Percentiles rank a stretch among this genome's conserved stretches.
Evolutionary conservation across 768 basidiomycete genomes (phyloP).

Genomic region (Chalciporus sphaerocephalus): DNA sequence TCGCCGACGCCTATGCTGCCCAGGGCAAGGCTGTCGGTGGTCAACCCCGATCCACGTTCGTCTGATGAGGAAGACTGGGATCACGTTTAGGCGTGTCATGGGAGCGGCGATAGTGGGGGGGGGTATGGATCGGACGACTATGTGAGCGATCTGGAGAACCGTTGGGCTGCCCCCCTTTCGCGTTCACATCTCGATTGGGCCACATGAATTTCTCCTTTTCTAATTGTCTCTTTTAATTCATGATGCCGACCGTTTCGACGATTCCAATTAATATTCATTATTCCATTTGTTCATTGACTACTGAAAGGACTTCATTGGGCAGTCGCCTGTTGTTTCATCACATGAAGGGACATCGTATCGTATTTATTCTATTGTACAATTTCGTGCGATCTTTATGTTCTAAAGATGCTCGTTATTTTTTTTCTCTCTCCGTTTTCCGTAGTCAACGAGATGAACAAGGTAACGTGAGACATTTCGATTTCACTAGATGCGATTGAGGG

Average conservation of each 20-base stretch:
- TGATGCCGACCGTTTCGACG: too few species aligned
- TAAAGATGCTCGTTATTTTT: too few species aligned
- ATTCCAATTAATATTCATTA: background rate
- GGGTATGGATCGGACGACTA: constrained; percentile 45
- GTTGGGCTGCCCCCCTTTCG: background rate
- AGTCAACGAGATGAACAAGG: too few species aligned
- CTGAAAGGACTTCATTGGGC: too few species aligned
- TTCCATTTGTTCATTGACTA: too few species aligned
- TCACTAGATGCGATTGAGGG: too few species aligned
- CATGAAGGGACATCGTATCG: too few species aligned
- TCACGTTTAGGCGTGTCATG: constrained; percentile 53
- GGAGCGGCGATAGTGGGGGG: constrained; percentile 9
- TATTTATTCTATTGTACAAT: too few species aligned
- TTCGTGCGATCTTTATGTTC: too few species aligned
- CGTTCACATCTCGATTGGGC: background rate
- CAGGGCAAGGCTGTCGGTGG: constrained; percentile 22
- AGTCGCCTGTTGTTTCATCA: too few species aligned
- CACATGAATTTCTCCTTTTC: background rate
- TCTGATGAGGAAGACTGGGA: constrained; percentile 47
- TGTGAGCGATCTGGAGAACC: constrained; percentile 42
- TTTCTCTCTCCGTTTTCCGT: too few species aligned
- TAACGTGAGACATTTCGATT: too few species aligned
- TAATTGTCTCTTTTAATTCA: constrained; percentile 17
- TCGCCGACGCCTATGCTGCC: constrained; percentile 30
- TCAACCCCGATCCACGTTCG: constrained; percentile 26